These are phyloP conservation scores for Boletellus ananas DNA, from an alignment of 768 basidiomycete genomes.

Conservation along the genomic window DNA sequence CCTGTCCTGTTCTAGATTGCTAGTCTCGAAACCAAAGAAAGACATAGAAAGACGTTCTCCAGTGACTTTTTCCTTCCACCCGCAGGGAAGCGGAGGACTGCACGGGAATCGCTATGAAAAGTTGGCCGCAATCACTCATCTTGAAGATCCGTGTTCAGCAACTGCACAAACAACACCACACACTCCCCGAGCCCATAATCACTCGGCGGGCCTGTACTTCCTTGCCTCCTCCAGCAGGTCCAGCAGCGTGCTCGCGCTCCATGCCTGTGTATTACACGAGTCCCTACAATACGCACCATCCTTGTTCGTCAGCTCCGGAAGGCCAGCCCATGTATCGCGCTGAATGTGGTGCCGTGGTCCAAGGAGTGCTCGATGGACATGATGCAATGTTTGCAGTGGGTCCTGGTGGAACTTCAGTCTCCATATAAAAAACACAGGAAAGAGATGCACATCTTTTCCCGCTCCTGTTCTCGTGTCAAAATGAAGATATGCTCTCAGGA, in stretches of 20 bases:
- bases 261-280: conserved; percentile 92
- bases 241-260: conserved; percentile 90
- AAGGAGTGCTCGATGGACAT: conserved; percentile 71
- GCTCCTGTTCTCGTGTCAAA: conserved; percentile 73
- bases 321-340: conserved; percentile 84
- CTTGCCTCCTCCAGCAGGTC: conserved; percentile 78
- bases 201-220: conserved; percentile 4
- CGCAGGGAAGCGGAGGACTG: conserved; percentile 14
- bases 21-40: conserved; percentile 75
- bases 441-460: conserved; percentile 58
- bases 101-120: conserved; percentile 6
- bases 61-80: conserved; percentile 15
- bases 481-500: conserved; percentile 86
- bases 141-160: conserved; percentile 4
- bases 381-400: conserved; percentile 66
- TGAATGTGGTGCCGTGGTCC: conserved; percentile 69
- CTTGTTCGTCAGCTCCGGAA: conserved; percentile 90
- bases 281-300: conserved; percentile 81
- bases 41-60: conserved; percentile 47
- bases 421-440: not conserved
- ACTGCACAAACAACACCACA: conserved; percentile 27
- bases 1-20: conserved; percentile 62
- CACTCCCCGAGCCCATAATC: conserved; percentile 10
- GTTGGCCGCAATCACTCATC: conserved; percentile 17
- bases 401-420: conserved; percentile 45